Base-by-base conservation (phyloP, 495 filamentous ascomycete genomes). In the Penicillium macrosclerotiorum region DNA sequence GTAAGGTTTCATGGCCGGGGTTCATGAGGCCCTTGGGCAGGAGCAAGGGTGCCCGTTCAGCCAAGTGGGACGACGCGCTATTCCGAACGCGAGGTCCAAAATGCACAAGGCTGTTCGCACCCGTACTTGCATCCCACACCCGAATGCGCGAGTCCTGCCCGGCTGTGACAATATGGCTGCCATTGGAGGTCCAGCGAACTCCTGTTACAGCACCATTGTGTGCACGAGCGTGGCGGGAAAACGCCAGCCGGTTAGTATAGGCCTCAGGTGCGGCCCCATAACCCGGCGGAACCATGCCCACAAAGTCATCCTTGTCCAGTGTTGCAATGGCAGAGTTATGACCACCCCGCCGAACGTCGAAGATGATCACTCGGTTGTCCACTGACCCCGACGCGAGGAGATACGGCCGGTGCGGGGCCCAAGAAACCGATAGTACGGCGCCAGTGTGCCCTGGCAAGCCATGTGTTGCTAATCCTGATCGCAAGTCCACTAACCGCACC, bases 61-160 rank as follows among this genome's bases (percentile, higher is more conserved):
- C 80, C 0, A 89, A 68, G 55, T 83, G 77, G 11, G 73, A 64
- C 2, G 69, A 61, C 7, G 59, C 57, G 25, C 58, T 73, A 52
- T 93, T 93, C 39, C 79, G 81, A n/a, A 93, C 74, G 3, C 77
- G 73, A 0, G 88, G 86, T 0, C 89, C 89, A 52, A 94, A 94
- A 64, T 82, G 90, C 0, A 81, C 87, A 2, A 95, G 74, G 1
- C 85, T 90, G 55, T 96, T 95, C 6, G 82, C 85, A 9, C 90
- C 89, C 0, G 83, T 86, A 1, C 69, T 69, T 11, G 85, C 78
- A 63, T 93, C 77, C 91, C 90, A 95, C 3, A 94, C 88, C 3
- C 90, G 78, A 36, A 96, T 83, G 7, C 84, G 78, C 27, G 85
- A 69, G 57, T 96, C 91, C 42, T 89, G 86, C 4, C 91, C 90